Evolutionary conservation across 2,329 filamentous ascomycete species (phyloP).

Genomic region (Fusarium cicatricum): DNA sequence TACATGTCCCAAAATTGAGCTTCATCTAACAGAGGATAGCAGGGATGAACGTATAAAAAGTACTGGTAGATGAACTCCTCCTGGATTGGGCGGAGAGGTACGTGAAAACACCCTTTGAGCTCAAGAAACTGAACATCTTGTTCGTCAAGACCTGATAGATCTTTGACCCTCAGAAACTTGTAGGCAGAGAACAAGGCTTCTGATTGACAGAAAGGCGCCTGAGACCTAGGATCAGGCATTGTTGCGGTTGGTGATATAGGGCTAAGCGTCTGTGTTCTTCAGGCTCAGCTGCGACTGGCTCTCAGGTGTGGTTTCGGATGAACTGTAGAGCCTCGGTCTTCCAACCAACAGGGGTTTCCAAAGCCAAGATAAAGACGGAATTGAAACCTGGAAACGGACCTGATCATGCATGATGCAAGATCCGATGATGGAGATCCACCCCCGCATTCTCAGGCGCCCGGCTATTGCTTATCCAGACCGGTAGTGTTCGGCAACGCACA

Average conservation of each 20-base stretch:
- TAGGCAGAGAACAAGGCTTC: constrained; percentile 7
- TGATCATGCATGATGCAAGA: no score
- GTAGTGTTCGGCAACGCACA: no score
- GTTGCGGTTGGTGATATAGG: neutral
- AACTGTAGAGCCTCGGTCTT: no score
- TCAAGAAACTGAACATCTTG: constrained; percentile 12
- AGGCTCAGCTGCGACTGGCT: no score
- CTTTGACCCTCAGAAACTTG: neutral
- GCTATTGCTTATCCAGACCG: no score
- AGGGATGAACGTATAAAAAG: constrained; percentile 22
- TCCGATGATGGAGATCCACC: no score
- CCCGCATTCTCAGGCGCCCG: no score
- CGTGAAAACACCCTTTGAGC: constrained; percentile 11
- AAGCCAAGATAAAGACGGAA: no score
- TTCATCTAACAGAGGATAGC: constrained; percentile 23
- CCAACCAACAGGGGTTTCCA: no score
- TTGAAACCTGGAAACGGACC: no score
- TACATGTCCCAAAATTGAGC: constrained; percentile 31
- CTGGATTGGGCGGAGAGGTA: constrained; percentile 3
- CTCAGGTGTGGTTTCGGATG: no score
- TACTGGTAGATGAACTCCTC: constrained; percentile 12
- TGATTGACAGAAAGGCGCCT: constrained; percentile 4
- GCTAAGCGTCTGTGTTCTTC: no score
- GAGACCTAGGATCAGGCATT: constrained; percentile 2
- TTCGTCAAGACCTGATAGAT: neutral